Evolutionary conservation across 2,329 filamentous ascomycete species (phyloP), one percentile per base, ranked within the genome.

Genomic region (Penicillium rolfsii): DNA sequence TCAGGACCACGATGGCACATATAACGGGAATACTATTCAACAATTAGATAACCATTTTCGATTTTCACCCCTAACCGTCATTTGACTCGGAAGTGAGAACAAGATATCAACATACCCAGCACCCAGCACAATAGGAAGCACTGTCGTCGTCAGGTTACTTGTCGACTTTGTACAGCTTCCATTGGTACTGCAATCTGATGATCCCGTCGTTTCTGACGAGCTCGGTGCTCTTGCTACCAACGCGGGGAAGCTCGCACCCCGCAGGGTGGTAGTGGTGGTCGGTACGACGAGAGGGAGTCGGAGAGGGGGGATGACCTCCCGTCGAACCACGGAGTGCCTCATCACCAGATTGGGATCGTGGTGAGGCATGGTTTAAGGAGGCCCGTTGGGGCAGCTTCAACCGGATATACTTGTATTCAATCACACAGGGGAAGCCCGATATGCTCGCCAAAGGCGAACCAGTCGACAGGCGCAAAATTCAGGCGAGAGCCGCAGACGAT

Each of bases 21-120:
- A 87, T 80, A 50, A 97, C 73, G 0, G 95, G 93, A 57, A 98
- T 87, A 45, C 93, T 97, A 69, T 14, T 57, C 19, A 6, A 38
- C 43, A n/a, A 72, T 71, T 72, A 77, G 69, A 46, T 26, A 48
- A 19, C n/a, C 8, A 5, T 46, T 55, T 5, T 16, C 40, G 9
- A 36, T 28, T 16, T 3, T 4, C 26, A 5, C 6, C n/a, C 49
- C 36, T 26, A 26, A 11, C 22, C 19, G 28, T 8, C 7, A 28
- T 11, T 45, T 12, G 3, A 24, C 28, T 24, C 40, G 16, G 19
- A 35, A 9, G 19, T 19, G 40, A 52, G 22, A 41, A 28, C 30
- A 35, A 53, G 33, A 33, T 19, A 55, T 43, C 24, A 48, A 85
- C 90, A 81, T 86, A 93, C 89, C 85, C 83, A 63, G 91, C 83